Evolutionary conservation across 768 basidiomycete species (phyloP), one percentile per base, ranked within the genome.

Genomic region (Boletus huronensis): DNA sequence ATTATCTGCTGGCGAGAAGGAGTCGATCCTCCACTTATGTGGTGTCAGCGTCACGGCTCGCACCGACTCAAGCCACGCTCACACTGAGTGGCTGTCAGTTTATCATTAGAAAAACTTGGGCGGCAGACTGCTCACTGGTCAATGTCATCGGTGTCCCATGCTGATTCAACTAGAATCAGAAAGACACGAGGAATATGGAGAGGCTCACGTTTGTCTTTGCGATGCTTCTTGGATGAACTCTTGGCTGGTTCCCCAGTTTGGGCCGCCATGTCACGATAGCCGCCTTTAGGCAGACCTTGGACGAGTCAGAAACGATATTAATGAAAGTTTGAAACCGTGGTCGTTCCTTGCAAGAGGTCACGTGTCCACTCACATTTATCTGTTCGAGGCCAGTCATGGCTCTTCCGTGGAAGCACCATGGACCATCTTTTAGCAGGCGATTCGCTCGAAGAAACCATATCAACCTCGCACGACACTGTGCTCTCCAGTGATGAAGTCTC

Each of bases 71-170:
- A 44, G 26, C 23, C 29, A 49, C 11, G 40, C 80, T 73, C 73
- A 83, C 82, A 69, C 81, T 83, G 6, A 48, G 49, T 46, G 44
- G 21, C 46, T n/a, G 36, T 48, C 29, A 52, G 52, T 52, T 35
- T 47, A 39, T 48, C 16, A 34, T 32, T 35, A 13, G 5, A 44
- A 34, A 56, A 47, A 36, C 41, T 40, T 44, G 29, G 58, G 42
- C 23, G 28, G 40, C 47, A 47, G 28, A 41, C n/a, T 23, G 70
- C 93, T 85, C 70, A 96, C 93, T 97, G 95, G 79, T 98, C 91
- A 72, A 98, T 93, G 64, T 97, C 96, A 70, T 98, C 95, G 41
- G 95, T 98, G 68, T 98, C 96, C 96, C 96, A 98, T 66, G 95
- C 96, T 98, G 57, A 60, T 52, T 29, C 61, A 49, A 64, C 49